Evolutionary conservation across 129 eudicot species (phyloP).

Genomic region (Flaveria brownii): DNA sequence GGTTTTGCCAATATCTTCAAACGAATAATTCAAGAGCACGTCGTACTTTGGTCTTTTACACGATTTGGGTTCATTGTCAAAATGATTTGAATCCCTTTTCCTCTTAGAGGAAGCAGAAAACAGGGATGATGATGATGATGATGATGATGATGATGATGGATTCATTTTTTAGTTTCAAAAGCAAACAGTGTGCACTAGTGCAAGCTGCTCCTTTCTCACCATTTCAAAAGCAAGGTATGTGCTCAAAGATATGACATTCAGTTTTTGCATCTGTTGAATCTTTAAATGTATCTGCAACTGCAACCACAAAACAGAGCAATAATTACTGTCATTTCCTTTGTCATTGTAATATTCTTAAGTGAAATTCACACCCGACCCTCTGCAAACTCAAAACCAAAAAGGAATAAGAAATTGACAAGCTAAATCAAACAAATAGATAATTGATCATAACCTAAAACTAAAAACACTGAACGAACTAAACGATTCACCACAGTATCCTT

Average conservation of each 20-base stretch:
- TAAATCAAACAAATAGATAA: too few relatives aligned
- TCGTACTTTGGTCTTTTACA: slow-evolving; percentile 3
- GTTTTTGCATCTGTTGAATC: background rate
- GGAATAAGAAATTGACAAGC: too few relatives aligned
- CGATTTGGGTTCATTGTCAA: background rate
- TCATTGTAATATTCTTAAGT: background rate
- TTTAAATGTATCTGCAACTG: background rate
- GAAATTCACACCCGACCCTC: too few relatives aligned
- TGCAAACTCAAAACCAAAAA: too few relatives aligned
- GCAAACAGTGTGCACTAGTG: background rate
- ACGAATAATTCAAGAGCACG: slow-evolving; percentile 12
- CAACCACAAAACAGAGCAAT: slow-evolving; percentile 1
- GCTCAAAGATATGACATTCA: background rate
- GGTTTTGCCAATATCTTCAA: slow-evolving; percentile 15
- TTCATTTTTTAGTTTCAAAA: background rate
- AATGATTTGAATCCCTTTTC: background rate
- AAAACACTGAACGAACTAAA: too few relatives aligned
- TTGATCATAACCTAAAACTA: too few relatives aligned
- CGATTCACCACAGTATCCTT: too few relatives aligned
- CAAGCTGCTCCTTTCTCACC: background rate
- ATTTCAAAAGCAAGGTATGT: too few relatives aligned
- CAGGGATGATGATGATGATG: background rate
- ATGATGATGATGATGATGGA: slow-evolving; percentile 4
- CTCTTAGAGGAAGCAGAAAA: background rate
- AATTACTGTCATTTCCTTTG: background rate